phyloP scores from a whole-genome alignment of 2,329 filamentous ascomycete genomes.

The Graphiopsis chlorocephala region DNA sequence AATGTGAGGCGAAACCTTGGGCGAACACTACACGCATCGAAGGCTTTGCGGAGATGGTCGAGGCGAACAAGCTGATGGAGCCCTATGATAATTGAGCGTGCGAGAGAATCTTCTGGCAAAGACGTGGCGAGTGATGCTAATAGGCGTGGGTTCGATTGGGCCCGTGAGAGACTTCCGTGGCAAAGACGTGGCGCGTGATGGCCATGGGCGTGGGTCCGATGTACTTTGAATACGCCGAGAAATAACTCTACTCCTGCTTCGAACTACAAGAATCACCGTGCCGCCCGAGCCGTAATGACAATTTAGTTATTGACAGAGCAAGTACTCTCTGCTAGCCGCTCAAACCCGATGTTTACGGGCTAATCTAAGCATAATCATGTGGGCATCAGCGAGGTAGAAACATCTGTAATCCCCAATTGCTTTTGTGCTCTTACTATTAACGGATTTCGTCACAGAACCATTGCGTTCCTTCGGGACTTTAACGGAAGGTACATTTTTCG shows the following conservation, averaged over 20 bases:
- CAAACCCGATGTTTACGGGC: neutral
- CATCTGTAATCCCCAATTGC: neutral
- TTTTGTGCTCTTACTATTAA: neutral
- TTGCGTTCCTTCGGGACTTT: neutral
- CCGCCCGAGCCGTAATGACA: neutral
- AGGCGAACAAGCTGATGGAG: slow-evolving; percentile 28
- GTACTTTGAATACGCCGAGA: neutral
- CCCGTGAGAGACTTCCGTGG: neutral
- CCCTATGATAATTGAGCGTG: slow-evolving; percentile 21
- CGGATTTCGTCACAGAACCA: no score
- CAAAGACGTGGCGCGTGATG: neutral
- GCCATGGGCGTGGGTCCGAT: neutral
- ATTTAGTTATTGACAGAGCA: neutral
- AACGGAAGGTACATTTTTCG: neutral
- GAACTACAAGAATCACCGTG: neutral
- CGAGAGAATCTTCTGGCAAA: neutral
- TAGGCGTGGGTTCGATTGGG: neutral
- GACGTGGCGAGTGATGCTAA: neutral
- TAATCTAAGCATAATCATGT: neutral
- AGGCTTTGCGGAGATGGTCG: slow-evolving; percentile 28
- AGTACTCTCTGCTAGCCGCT: neutral
- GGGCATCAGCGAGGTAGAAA: neutral
- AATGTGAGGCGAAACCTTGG: slow-evolving; percentile 27
- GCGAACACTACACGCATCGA: slow-evolving; percentile 30
- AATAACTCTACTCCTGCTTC: neutral